phyloP scores from a whole-genome alignment of 208 protist species.

The Leishmania major region DNA sequence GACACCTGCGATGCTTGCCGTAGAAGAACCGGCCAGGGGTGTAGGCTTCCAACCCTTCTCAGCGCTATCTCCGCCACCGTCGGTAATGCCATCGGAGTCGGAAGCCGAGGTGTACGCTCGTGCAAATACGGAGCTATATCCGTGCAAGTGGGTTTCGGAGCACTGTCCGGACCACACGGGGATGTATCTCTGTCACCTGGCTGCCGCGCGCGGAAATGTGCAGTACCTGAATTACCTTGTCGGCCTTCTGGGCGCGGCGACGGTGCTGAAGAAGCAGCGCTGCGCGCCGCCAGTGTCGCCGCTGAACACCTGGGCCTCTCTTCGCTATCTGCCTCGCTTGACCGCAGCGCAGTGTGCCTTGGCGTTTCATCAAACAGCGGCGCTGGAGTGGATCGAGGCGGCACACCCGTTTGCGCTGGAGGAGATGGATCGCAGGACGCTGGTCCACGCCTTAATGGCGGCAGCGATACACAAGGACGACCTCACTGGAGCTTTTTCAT shows the following conservation, averaged over 20 bases:
- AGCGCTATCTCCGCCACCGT: background rate
- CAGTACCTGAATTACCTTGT: conserved; percentile 32
- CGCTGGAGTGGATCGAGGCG: conserved; percentile 48
- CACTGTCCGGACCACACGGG: conserved; percentile 38
- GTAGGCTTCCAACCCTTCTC: background rate
- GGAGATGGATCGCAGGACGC: background rate
- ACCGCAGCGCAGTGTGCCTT: conserved; percentile 40
- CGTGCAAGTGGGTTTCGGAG: conserved; percentile 39
- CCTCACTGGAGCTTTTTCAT: conserved; percentile 29
- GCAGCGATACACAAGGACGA: conserved; percentile 32
- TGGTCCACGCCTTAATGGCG: conserved; percentile 10
- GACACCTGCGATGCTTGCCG: background rate
- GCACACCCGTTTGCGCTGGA: conserved; percentile 24
- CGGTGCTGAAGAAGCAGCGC: conserved; percentile 34
- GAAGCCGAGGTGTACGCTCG: background rate
- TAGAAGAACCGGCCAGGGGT: background rate
- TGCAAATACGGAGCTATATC: background rate
- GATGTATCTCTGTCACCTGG: conserved; percentile 44
- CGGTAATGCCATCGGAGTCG: background rate
- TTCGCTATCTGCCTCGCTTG: conserved; percentile 20
- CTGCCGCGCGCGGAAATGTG: conserved; percentile 28
- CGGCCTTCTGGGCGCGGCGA: conserved; percentile 17
- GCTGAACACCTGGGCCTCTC: conserved; percentile 5
- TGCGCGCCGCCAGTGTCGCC: background rate
- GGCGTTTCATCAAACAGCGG: conserved; percentile 32